Conservation (phyloP, 1,139 yeast species). For the Diutina catenulata region DNA sequence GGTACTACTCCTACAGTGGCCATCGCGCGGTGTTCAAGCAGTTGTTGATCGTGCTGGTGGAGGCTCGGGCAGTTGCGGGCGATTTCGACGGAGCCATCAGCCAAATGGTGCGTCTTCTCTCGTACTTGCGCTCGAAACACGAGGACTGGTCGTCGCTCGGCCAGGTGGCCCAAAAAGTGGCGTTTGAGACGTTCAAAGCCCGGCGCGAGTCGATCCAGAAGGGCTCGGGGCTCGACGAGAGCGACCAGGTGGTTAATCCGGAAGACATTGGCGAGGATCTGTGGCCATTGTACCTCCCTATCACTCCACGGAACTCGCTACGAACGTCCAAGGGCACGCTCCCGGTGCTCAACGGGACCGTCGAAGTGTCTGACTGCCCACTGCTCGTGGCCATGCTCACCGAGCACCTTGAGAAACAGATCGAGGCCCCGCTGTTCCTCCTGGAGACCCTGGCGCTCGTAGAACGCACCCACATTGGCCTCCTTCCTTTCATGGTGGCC, state of each 20-base stretch:
- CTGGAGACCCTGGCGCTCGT: neutral
- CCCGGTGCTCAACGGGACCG: neutral
- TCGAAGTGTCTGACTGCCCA: neutral
- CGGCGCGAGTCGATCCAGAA: neutral
- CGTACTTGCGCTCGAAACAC: neutral
- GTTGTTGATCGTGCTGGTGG: neutral
- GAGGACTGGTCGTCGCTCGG: neutral
- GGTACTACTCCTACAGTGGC: neutral
- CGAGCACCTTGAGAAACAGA: neutral
- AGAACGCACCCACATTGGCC: neutral
- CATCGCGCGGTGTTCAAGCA: neutral
- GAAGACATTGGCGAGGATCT: neutral
- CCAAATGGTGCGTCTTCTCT: neutral
- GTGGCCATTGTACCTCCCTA: constrained; percentile 1
- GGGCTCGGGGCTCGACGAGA: neutral
- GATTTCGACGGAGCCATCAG: neutral
- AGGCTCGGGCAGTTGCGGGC: neutral
- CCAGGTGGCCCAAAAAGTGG: neutral
- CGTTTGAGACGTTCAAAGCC: neutral
- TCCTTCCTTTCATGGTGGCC: neutral
- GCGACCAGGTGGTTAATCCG: too few relatives aligned
- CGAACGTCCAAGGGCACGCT: neutral
- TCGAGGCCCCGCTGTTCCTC: neutral
- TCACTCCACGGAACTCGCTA: neutral
- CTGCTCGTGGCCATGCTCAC: neutral